Conservation (phyloP, 768 basidiomycete species). For the Boletus tylopilopsis region DNA sequence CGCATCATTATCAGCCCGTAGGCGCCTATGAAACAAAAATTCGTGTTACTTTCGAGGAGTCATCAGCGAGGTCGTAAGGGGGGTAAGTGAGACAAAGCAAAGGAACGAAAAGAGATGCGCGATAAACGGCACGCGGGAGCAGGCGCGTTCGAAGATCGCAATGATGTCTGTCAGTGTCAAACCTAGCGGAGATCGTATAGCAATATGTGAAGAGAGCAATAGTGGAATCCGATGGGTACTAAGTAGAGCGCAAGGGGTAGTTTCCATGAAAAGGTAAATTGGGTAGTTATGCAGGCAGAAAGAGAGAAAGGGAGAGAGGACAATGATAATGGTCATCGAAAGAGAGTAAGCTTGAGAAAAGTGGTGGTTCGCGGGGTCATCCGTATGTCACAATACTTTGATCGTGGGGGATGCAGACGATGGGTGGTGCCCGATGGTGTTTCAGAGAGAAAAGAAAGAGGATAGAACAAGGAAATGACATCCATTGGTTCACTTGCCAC, state of each 20-base stretch:
- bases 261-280: slow-evolving; percentile 10
- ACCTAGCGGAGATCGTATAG: slow-evolving; percentile 6
- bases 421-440: background rate
- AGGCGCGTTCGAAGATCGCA: background rate
- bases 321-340: background rate
- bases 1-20: background rate
- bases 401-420: background rate
- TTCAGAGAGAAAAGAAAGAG: background rate
- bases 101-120: background rate
- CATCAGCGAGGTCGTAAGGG: slow-evolving; percentile 11
- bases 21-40: background rate
- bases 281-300: slow-evolving; percentile 9
- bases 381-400: too few species aligned
- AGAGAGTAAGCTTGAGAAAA: background rate
- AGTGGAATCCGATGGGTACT: background rate
- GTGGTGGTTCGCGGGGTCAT: background rate
- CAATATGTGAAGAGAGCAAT: slow-evolving; percentile 2
- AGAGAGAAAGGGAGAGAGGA: background rate
- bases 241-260: slow-evolving; percentile 2
- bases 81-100: background rate
- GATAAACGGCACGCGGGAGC: background rate
- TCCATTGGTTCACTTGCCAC: slow-evolving; percentile 19
- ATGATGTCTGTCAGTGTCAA: slow-evolving; percentile 6
- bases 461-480: background rate
- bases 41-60: slow-evolving; percentile 6